Evolutionary conservation across 495 filamentous ascomycete genomes (phyloP).

Genomic region (Neurospora sp.): DNA sequence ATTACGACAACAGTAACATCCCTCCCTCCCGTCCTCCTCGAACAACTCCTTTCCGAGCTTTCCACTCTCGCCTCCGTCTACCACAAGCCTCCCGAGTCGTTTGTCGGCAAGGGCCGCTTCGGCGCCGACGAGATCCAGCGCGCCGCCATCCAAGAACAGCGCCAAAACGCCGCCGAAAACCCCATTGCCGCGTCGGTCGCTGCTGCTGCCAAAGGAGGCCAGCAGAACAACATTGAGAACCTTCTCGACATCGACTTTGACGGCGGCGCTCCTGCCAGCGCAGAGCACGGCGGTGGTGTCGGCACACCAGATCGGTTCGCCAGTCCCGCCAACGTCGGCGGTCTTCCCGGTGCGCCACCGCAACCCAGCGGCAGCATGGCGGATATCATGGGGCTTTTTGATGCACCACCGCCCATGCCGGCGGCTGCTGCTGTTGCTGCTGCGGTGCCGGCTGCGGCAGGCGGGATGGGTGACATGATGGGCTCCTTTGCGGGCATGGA

Average conservation of each 20-base stretch:
- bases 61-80: conserved; percentile 96
- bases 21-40: conserved; percentile 79
- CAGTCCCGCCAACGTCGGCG: conserved; percentile 43
- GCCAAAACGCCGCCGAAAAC: conserved; percentile 84
- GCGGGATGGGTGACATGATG: conserved; percentile 54
- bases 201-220: conserved; percentile 47
- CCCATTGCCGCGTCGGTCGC: conserved; percentile 81
- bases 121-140: conserved; percentile 88
- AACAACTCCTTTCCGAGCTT: conserved; percentile 95
- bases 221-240: conserved; percentile 81
- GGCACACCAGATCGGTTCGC: conserved; percentile 74
- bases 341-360: conserved; percentile 17
- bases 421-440: conserved; percentile 2
- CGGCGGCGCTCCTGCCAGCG: conserved; percentile 79
- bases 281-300: conserved; percentile 59
- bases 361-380: conserved; percentile 56
- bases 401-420: conserved; percentile 29
- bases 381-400: conserved; percentile 84
- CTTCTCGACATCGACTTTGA: conserved; percentile 98
- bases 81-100: conserved; percentile 91
- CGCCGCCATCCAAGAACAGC: conserved; percentile 92
- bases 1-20: conserved; percentile 97
- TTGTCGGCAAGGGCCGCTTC: conserved; percentile 85
- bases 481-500: conserved; percentile 76
- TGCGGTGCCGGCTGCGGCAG: neutral